Base-by-base conservation (phyloP, 495 filamentous ascomycete genomes). In the Daldinia decipiens region DNA sequence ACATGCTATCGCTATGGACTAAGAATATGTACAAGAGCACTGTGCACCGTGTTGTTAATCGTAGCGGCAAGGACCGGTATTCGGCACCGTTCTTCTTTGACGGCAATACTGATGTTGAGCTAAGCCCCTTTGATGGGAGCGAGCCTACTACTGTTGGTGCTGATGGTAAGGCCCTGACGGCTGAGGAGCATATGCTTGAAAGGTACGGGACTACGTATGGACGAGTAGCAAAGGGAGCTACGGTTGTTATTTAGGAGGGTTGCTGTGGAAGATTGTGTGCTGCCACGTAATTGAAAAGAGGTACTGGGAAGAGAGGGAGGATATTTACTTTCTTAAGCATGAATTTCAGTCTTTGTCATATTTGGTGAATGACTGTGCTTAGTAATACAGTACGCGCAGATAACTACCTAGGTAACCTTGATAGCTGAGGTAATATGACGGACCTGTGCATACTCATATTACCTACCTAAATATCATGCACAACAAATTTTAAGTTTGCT, bases 81-180 rank as follows among this genome's bases (percentile, higher is more conserved):
- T 83, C 82, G 3, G 77, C 85, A 5, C 81, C 86, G 0, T 83
- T 86, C 59, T 86, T 86, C 74, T 82, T 84, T 58, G 71, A 78
- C 63, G 81, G 81, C 4, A 80, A 80, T 60, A 60, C 79, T 17
- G 75, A 81, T 45, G 68, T 67, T 8, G 71, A 65, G 56, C 62
- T 83, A 9, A 65, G 61, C 5, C 81, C 80, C 0, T 68, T 81
- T n/a, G 78, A 81, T 67, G 76, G 74, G 15, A 67, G 67, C 52
- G 63, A 24, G 40, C 67, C 57, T 6, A 52, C 52, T 13, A 36
- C 24, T 34, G 50, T 43, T n/a, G 52, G 39, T 4, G 31, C n/a
- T 3, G 70, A 60, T 6, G 72, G 69, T 12, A 53, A 50, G 43
- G 43, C 57, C 1, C 31, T 77, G 39, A 82, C 78, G 0, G 77